Evolutionary conservation across 2,329 filamentous ascomycete species (phyloP), one percentile per base, ranked within the genome.

Genomic region (Beauveria sp.): DNA sequence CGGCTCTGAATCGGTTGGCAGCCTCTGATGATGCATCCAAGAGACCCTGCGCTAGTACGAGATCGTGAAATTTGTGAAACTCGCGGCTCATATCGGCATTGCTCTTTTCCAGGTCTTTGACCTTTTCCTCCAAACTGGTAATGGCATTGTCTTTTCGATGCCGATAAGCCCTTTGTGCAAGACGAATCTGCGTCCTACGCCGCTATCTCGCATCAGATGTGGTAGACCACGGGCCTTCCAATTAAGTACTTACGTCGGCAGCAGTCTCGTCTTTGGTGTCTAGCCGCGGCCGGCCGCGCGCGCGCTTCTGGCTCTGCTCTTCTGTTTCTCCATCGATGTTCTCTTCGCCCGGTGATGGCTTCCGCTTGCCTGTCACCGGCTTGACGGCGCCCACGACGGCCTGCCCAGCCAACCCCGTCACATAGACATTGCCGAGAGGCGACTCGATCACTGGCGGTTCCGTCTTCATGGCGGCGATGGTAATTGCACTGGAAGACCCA

Each of bases 71-170:
- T 38, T 78, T 79, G 66, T 86, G 77, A 67, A 96, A 92, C 0
- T 85, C 83, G 57, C 81, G 85, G 74, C 84, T 88, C 86, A 96
- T 91, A 67, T 88, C 83, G 61, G 89, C 83, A 64, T 93, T 88
- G 24, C 83, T 84, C 16, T 81, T 79, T 63, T 88, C 83, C n/a
- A 96, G 81, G 26, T 84, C 80, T 60, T 86, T 78, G 28, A 93
- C 89, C 64, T 87, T 82, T 60, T 84, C 81, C 70, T 91, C 88
- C 12, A 96, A 79, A 1, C 84, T 85, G 31, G 85, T 82, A 61
- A 96, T 93, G 5, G 89, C 89, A 24, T 83, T 88, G 70, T 96
- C 92, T 74, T 96, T 96, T 57, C 92, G 87, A 69, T 89, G 85
- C 18, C 92, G 85, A 70, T 96, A 96, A 1, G 91, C 91, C 66